These are phyloP conservation scores for Bullera alba DNA, from an alignment of 768 basidiomycete species.

Conservation along the genomic window DNA sequence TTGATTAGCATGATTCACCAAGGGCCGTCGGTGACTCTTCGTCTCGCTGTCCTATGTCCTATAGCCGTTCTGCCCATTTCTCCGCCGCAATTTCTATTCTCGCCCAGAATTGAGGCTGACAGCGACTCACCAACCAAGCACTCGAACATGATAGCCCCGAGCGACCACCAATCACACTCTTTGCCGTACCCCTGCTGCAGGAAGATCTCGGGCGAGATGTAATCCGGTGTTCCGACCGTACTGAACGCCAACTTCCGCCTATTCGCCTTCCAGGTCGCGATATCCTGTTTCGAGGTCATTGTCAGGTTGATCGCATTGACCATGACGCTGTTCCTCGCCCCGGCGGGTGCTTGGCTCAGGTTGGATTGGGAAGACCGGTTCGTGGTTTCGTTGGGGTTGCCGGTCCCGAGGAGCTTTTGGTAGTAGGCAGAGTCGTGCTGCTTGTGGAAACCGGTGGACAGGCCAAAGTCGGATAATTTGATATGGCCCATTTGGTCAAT, in stretches of 20 bases:
- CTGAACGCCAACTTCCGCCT: slow-evolving; percentile 94
- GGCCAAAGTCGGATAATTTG: slow-evolving; percentile 96
- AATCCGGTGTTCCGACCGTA: slow-evolving; percentile 92
- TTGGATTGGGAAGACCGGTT: slow-evolving; percentile 47
- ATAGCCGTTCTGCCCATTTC: no score
- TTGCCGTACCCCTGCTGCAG: slow-evolving; percentile 93
- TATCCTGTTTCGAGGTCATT: slow-evolving; percentile 73
- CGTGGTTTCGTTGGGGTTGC: slow-evolving; percentile 28
- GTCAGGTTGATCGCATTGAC: slow-evolving; percentile 96
- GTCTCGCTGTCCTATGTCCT: no score
- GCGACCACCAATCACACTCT: slow-evolving; percentile 99
- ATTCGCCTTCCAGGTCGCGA: slow-evolving; percentile 98
- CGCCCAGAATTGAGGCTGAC: no score
- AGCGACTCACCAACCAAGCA: slow-evolving; percentile 66
- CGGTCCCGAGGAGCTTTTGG: slow-evolving; percentile 72
- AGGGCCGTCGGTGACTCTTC: no score
- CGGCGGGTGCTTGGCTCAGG: slow-evolving; percentile 27
- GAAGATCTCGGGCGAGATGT: slow-evolving; percentile 97
- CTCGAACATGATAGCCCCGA: slow-evolving; percentile 98
- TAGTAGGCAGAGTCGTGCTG: slow-evolving; percentile 96
- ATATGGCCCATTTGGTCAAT: slow-evolving; percentile 96
- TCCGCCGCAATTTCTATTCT: no score
- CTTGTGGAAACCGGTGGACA: slow-evolving; percentile 99
- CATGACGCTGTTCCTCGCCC: slow-evolving; percentile 84
- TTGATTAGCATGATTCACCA: not conserved